phyloP scores from a whole-genome alignment of 257 asterid species.

The Capsicum baccatum region DNA sequence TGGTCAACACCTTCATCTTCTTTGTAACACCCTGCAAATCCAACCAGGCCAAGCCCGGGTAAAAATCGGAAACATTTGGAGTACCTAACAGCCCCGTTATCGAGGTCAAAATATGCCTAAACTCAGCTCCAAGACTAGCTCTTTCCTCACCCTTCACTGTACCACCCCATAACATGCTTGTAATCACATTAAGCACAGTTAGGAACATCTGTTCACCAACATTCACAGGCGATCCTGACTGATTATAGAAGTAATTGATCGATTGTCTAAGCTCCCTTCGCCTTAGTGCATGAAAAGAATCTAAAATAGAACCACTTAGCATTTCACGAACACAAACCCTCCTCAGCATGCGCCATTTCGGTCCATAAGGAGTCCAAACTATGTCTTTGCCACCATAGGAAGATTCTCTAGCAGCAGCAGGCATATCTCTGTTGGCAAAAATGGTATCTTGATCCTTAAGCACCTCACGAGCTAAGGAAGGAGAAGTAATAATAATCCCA shows the following conservation, averaged over 20 bases:
- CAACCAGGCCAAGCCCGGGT: conserved; percentile 60
- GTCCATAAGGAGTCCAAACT: conserved; percentile 70
- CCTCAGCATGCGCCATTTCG: conserved; percentile 81
- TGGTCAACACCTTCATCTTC: conserved; percentile 53
- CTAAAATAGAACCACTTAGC: conserved; percentile 57
- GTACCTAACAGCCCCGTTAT: conserved; percentile 53
- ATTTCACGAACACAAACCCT: conserved; percentile 40
- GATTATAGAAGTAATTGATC: conserved; percentile 41
- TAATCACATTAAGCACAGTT: conserved; percentile 71
- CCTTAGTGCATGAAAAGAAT: conserved; percentile 57
- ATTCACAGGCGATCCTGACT: conserved; percentile 49
- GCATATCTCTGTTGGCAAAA: conserved; percentile 76
- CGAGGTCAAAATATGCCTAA: conserved; percentile 53
- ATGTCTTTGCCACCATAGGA: conserved; percentile 70
- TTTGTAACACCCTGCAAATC: conserved; percentile 68
- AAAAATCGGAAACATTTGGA: conserved; percentile 73
- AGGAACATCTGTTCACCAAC: conserved; percentile 70
- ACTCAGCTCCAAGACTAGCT: conserved; percentile 62
- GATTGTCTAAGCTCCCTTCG: conserved; percentile 54
- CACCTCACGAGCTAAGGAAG: conserved; percentile 56
- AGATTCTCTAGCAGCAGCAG: conserved; percentile 58
- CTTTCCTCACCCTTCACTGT: conserved; percentile 60
- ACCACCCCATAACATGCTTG: conserved; percentile 83
- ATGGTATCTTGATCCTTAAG: conserved; percentile 66
- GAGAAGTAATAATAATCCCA: conserved; percentile 62